phyloP scores from a whole-genome alignment of 495 filamentous ascomycete species.

The Aspergillus taichungensis region DNA sequence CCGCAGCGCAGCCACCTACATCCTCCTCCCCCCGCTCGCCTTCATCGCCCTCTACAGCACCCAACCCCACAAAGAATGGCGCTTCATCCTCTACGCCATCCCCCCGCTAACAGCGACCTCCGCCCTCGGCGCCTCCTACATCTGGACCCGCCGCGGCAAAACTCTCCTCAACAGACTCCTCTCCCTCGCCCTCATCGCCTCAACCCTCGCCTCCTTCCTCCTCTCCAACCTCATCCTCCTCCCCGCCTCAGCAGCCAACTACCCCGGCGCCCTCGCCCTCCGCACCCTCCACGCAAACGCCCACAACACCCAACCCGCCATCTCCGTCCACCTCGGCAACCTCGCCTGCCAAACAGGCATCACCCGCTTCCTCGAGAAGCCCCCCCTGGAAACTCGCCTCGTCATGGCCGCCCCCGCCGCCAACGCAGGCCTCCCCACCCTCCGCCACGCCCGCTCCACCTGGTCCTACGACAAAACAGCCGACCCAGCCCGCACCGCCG shows the following conservation, averaged over 20 bases:
- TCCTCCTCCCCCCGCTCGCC: slow-evolving; percentile 56
- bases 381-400: slow-evolving; percentile 6
- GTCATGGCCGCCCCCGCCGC: background rate
- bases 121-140: slow-evolving; percentile 61
- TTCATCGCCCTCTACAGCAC: slow-evolving; percentile 75
- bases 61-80: slow-evolving; percentile 92
- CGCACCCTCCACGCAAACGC: slow-evolving; percentile 37
- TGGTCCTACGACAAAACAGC: slow-evolving; percentile 53
- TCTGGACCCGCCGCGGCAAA: slow-evolving; percentile 62
- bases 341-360: slow-evolving; percentile 89
- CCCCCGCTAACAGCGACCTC: slow-evolving; percentile 73
- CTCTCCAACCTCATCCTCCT: slow-evolving; percentile 57
- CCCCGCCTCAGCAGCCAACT: slow-evolving; percentile 66
- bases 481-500: slow-evolving; percentile 39
- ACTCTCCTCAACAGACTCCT: slow-evolving; percentile 46
- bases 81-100: slow-evolving; percentile 86
- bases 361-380: slow-evolving; percentile 66
- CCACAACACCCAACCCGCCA: slow-evolving; percentile 17
- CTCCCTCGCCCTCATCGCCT: slow-evolving; percentile 45
- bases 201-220: slow-evolving; percentile 49
- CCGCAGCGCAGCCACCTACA: slow-evolving; percentile 32
- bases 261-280: slow-evolving; percentile 75
- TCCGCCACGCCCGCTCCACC: slow-evolving; percentile 1
- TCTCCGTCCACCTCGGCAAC: slow-evolving; percentile 70
- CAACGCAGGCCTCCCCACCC: background rate